A percentile compares a stretch with the other conserved stretches of the same genome.
Conservation (phyloP, 148 eudicot species). For the Fagopyrum esculentum region DNA sequence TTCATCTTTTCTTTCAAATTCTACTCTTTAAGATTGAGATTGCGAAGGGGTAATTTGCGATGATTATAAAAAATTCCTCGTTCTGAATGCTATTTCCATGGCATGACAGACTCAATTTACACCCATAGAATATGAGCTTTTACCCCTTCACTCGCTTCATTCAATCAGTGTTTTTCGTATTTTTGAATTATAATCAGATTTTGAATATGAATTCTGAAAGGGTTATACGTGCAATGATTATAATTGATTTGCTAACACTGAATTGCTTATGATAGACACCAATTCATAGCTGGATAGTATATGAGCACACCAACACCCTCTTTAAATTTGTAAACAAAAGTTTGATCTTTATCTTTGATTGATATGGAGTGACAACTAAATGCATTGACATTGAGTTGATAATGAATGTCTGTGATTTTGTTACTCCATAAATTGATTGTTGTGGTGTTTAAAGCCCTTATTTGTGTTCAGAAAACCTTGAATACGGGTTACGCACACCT, state of each 20-base stretch:
- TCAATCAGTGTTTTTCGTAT: background rate
- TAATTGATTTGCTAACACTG: background rate
- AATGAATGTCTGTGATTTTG: background rate
- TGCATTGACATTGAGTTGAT: conserved; percentile 1
- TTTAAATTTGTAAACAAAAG: background rate
- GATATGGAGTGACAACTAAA: background rate
- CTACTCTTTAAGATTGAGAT: background rate
- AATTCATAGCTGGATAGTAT: conserved; percentile 21
- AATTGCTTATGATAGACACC: conserved; percentile 10
- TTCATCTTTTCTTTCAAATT: background rate
- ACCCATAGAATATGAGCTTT: conserved; percentile 73
- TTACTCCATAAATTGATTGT: background rate
- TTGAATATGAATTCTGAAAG: background rate
- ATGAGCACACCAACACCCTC: conserved; percentile 11
- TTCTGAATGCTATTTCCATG: conserved; percentile 44
- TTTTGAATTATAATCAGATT: background rate
- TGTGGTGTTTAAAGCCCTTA: conserved; percentile 13
- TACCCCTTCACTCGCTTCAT: background rate
- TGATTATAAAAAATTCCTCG: conserved; percentile 73
- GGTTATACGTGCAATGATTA: conserved; percentile 7
- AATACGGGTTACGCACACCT: conserved; percentile 8
- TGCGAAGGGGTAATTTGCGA: conserved; percentile 17
- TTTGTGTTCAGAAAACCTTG: background rate
- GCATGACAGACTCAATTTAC: conserved; percentile 60
- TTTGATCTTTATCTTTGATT: background rate